These are phyloP conservation scores for Vanderwaltozyma verrucispora DNA, from an alignment of 805 yeast genomes.

Conservation along the genomic window DNA sequence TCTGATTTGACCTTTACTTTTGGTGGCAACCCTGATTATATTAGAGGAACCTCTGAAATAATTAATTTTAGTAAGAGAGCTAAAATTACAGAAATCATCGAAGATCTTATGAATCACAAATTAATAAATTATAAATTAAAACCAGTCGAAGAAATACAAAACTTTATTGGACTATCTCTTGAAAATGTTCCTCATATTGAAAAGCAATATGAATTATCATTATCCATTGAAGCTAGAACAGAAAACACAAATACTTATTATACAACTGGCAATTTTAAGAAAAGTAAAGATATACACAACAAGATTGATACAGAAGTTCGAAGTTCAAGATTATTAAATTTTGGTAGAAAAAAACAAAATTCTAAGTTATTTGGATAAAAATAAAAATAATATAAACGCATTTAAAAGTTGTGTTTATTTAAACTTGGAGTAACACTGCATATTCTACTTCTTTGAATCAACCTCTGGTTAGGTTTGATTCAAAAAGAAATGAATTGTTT, in stretches of 20 bases:
- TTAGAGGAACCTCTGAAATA: constrained; percentile 46
- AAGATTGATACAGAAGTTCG: neutral
- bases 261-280: neutral
- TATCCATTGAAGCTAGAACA: constrained; percentile 53
- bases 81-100: constrained; percentile 58
- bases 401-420: too few species aligned
- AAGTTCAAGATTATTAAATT: neutral
- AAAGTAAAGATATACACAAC: neutral
- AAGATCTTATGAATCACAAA: constrained; percentile 65
- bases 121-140: constrained; percentile 45
- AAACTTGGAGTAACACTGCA: too few species aligned
- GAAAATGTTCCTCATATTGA: constrained; percentile 53
- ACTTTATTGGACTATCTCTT: constrained; percentile 21
- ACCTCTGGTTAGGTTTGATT: constrained; percentile 3
- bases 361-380: constrained; percentile 1
- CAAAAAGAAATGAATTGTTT: neutral
- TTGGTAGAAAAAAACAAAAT: constrained; percentile 2
- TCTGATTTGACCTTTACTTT: constrained; percentile 80
- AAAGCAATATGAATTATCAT: constrained; percentile 63
- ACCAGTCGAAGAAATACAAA: constrained; percentile 55
- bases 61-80: constrained; percentile 70
- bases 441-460: neutral
- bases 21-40: constrained; percentile 74
- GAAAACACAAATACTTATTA: neutral
- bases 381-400: neutral